phyloP scores from a whole-genome alignment of 257 asterid genomes.

The Fraxinus pennsylvanica region DNA sequence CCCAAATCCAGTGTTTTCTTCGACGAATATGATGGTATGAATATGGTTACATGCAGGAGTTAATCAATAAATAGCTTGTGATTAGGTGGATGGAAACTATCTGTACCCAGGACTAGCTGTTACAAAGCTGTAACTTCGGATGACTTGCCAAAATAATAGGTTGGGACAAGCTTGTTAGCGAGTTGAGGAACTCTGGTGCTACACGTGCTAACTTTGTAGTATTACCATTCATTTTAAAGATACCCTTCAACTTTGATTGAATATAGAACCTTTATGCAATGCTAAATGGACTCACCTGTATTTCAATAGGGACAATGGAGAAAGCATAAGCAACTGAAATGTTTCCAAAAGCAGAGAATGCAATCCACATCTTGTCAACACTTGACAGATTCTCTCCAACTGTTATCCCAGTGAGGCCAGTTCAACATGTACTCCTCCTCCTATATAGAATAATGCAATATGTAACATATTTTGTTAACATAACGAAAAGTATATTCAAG shows the following conservation, averaged over 20 bases:
- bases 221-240: not conserved
- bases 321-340: constrained; percentile 74
- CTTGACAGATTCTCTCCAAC: constrained; percentile 35
- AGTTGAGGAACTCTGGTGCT: not conserved
- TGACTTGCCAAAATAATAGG: not conserved
- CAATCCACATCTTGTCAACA: constrained; percentile 63
- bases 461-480: not conserved
- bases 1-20: not conserved
- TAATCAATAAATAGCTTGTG: not conserved
- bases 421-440: constrained; percentile 21
- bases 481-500: not conserved
- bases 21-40: not conserved
- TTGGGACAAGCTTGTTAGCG: not conserved
- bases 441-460: not conserved
- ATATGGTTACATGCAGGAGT: not conserved
- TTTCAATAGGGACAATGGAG: constrained; percentile 57
- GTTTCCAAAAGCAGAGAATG: constrained; percentile 63
- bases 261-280: not conserved
- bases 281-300: constrained; percentile 40
- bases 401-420: constrained; percentile 53
- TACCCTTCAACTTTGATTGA: too few relatives aligned
- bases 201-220: not conserved
- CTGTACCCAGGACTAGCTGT: not conserved
- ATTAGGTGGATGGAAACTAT: not conserved
- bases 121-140: not conserved